Base-by-base conservation (phyloP, 2,329 filamentous ascomycete genomes). In the Neonectria neomacrospora region DNA sequence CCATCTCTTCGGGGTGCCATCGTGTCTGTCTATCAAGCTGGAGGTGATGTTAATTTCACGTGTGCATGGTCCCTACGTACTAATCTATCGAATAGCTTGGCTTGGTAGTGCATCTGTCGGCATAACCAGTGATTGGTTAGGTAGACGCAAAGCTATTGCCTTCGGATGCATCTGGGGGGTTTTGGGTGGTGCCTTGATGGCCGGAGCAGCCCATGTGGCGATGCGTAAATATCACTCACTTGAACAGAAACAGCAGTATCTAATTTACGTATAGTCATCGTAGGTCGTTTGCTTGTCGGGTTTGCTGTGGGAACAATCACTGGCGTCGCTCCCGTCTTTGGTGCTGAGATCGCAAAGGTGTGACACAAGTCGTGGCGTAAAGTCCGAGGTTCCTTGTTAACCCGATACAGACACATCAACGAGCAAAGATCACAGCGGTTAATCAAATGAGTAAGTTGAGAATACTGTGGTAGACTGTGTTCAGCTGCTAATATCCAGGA, bases 221-320 rank as follows among this genome's bases (percentile, higher is more conserved):
- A 80, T 80, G 79, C 73, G 78, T 80, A 58, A 69, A 76, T 71
- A 3, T 0, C 2, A 2, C 1, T 0, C 1, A 2, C 2, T 30
- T 44, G 14, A 2, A n/a, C 4, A 48, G 23, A 20, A 2, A 30
- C 10, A 7, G 32, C 16, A 1, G 1, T 5, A 20, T 8, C 56
- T 57, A 9, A 71, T 39, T 5, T 1, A 14, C 26, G 11, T 12
- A 0, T 18, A 79, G 78, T 80, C 1, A 79, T 80, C 22, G 63
- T 78, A 2, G 79, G 79, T 0, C 77, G 79, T 2, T 73, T 80
- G 1, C 55, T 80, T 5, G 72, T 80, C 4, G 79, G 79, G 0
- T 80, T 73, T 18, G 79, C 79, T 1, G 79, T 80, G 0, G 79
- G 79, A 0, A 80, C 79, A 1, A 80, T 80, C 20, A 80, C 79